A percentile compares a stretch with the other conserved stretches of the same genome.
Evolutionary conservation across 805 yeast genomes (phyloP).

Genomic region (Ogataea nakhonphanomensis): DNA sequence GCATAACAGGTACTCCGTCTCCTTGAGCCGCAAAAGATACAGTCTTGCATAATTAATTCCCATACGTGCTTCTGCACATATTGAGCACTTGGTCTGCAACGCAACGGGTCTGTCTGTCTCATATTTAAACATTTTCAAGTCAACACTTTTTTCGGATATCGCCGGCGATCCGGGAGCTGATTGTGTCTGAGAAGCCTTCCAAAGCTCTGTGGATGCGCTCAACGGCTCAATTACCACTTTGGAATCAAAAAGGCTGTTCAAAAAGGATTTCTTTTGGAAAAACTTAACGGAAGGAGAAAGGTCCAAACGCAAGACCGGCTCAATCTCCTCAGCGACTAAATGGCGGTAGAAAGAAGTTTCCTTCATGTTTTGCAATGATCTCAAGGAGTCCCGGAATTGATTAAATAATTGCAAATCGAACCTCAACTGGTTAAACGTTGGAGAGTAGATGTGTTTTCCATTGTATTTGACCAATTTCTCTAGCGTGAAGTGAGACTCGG

Average conservation of each 20-base stretch:
- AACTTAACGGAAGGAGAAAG: conserved; percentile 63
- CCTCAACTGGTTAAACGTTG: conserved; percentile 34
- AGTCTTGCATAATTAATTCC: conserved; percentile 74
- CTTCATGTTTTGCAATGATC: conserved; percentile 34
- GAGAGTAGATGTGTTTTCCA: conserved; percentile 26
- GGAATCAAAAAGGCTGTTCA: conserved; percentile 72
- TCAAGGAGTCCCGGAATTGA: conserved; percentile 43
- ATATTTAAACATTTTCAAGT: conserved; percentile 19
- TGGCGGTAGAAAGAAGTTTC: conserved; percentile 59
- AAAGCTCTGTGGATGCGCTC: conserved; percentile 74
- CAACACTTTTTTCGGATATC: conserved; percentile 10
- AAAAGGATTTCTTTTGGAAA: conserved; percentile 51
- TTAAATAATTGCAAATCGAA: conserved; percentile 43
- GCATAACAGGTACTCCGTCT: conserved; percentile 64
- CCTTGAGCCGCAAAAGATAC: conserved; percentile 53
- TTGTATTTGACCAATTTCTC: conserved; percentile 22
- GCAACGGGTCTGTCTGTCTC: conserved; percentile 65
- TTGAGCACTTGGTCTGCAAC: conserved; percentile 66
- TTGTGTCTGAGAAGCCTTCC: conserved; percentile 38
- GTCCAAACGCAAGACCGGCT: conserved; percentile 64
- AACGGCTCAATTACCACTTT: conserved; percentile 83
- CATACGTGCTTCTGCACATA: conserved; percentile 78
- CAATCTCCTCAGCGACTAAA: conserved; percentile 73
- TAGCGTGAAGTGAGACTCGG: conserved; percentile 19
- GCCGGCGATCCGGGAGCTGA: conserved; percentile 18